A percentile compares a stretch with the other conserved stretches of the same genome.
phyloP scores from a whole-genome alignment of 1,284 basidiomycete genomes.

The Sanghuangporus sanghuang region DNA sequence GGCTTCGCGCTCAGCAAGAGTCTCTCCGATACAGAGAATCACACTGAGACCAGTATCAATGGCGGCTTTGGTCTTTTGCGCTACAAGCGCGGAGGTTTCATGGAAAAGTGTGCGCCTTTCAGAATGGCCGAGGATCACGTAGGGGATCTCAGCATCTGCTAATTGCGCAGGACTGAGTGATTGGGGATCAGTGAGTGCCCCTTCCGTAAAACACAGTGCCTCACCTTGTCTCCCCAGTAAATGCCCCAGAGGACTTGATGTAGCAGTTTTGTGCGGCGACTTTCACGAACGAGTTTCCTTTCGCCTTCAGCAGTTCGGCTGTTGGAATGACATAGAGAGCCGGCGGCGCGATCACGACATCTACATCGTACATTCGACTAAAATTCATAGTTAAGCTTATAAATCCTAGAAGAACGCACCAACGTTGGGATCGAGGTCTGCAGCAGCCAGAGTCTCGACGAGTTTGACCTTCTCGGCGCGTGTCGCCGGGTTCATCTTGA shows the following conservation, averaged over 20 bases:
- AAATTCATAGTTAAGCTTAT: not conserved
- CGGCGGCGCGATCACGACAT: constrained; percentile 92
- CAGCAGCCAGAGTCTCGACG: constrained; percentile 67
- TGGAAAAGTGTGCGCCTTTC: constrained; percentile 92
- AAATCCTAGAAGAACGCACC: constrained; percentile 42
- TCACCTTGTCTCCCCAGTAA: constrained; percentile 92
- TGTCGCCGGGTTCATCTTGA: constrained; percentile 89
- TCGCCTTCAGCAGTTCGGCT: constrained; percentile 45
- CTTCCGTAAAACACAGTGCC: not conserved
- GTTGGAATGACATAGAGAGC: constrained; percentile 78
- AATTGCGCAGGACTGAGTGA: constrained; percentile 69
- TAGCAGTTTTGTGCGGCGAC: constrained; percentile 94
- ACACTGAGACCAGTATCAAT: constrained; percentile 74
- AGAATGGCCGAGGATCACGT: constrained; percentile 95
- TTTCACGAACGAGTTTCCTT: constrained; percentile 56
- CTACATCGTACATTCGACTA: constrained; percentile 35
- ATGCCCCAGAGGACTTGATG: constrained; percentile 83
- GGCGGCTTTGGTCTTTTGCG: constrained; percentile 82
- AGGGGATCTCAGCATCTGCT: constrained; percentile 81
- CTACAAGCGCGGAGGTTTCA: constrained; percentile 83
- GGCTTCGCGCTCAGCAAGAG: constrained; percentile 83
- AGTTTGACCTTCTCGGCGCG: constrained; percentile 61
- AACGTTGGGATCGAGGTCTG: constrained; percentile 66
- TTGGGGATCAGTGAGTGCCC: not conserved
- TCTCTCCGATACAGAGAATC: constrained; percentile 97